A percentile compares a stretch with the other conserved stretches of the same genome.
These are phyloP conservation scores for Gaertneriomyces sp. DNA, from an alignment of 192 early-diverging fungal species.

Conservation along the genomic window DNA sequence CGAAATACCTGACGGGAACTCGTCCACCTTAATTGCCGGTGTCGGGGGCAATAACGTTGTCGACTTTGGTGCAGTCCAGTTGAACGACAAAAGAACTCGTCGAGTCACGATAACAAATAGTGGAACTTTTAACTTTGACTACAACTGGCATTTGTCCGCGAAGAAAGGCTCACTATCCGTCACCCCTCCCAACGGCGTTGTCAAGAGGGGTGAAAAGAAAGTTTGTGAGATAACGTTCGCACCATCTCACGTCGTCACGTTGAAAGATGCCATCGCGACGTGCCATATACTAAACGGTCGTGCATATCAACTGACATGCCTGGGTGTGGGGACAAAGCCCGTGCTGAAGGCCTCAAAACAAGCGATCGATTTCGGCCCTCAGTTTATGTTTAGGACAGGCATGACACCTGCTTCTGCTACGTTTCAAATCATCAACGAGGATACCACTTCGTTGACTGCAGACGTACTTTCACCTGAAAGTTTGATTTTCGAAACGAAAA, in stretches of 20 bases:
- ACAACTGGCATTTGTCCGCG: conserved; percentile 43
- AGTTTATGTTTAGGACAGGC: conserved; percentile 47
- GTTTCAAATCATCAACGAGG: conserved; percentile 50
- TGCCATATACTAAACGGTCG: conserved; percentile 57
- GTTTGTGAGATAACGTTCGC: conserved; percentile 48
- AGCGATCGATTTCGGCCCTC: conserved; percentile 48
- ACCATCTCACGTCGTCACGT: conserved; percentile 23
- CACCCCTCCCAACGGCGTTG: conserved; percentile 50
- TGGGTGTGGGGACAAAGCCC: conserved; percentile 44
- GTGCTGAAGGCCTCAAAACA: conserved; percentile 39
- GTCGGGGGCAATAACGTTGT: conserved; percentile 38
- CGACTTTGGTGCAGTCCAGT: conserved; percentile 57
- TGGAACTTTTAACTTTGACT: conserved; percentile 60
- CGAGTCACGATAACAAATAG: conserved; percentile 51
- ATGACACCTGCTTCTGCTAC: conserved; percentile 33
- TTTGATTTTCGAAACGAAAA: conserved; percentile 40
- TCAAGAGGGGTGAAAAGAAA: conserved; percentile 49
- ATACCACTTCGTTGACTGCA: conserved; percentile 46
- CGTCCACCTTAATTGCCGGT: conserved; percentile 34
- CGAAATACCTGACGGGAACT: conserved; percentile 49
- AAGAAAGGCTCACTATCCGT: conserved; percentile 36
- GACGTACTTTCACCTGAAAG: conserved; percentile 35
- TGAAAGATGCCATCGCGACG: conserved; percentile 44
- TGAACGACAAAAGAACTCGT: conserved; percentile 54
- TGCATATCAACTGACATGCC: conserved; percentile 43